Evolutionary conservation across 139 green algal genomes (phyloP).

Genomic region (Monoraphidium neglectum): DNA sequence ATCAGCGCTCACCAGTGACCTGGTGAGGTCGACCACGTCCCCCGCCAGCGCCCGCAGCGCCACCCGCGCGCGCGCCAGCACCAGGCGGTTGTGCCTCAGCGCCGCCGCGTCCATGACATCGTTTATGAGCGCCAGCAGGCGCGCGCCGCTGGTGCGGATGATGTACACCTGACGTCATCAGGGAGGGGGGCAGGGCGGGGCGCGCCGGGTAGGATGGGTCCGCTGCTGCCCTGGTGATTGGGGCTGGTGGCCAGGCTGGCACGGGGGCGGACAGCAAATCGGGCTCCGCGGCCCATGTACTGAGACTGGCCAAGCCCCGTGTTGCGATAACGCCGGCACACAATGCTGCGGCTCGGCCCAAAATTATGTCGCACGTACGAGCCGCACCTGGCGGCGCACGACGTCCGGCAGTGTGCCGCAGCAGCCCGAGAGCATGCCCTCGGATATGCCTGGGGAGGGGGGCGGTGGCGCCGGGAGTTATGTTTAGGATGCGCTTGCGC

Average conservation of each 20-base stretch:
- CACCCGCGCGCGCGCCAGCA: conserved; percentile 52
- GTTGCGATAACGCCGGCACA: no score
- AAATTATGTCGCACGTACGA: no score
- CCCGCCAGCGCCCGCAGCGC: conserved; percentile 45
- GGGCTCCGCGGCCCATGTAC: no score
- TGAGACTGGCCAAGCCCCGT: no score
- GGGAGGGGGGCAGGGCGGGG: no score
- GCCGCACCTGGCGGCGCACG: conserved; percentile 15
- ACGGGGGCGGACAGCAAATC: no score
- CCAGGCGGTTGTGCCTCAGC: conserved; percentile 49
- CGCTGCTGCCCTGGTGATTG: no score
- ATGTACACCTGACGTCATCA: conserved; percentile 44
- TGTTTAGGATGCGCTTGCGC: no score
- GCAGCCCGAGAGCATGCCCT: conserved; percentile 52
- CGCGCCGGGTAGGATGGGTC: no score
- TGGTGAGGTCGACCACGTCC: conserved; percentile 51
- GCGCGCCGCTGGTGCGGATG: conserved; percentile 46
- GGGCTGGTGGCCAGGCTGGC: no score
- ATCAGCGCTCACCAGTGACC: conserved; percentile 28
- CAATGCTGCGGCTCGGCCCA: no score
- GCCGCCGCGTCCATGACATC: conserved; percentile 56
- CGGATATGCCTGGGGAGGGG: conserved; percentile 36
- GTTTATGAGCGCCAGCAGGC: conserved; percentile 54
- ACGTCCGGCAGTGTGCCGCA: conserved; percentile 45
- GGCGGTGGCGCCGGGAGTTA: no score